A percentile compares a stretch with the other conserved stretches of the same genome.
These are phyloP conservation scores for Fomes fomentarius DNA, from an alignment of 1,284 basidiomycete species.

Conservation along the genomic window DNA sequence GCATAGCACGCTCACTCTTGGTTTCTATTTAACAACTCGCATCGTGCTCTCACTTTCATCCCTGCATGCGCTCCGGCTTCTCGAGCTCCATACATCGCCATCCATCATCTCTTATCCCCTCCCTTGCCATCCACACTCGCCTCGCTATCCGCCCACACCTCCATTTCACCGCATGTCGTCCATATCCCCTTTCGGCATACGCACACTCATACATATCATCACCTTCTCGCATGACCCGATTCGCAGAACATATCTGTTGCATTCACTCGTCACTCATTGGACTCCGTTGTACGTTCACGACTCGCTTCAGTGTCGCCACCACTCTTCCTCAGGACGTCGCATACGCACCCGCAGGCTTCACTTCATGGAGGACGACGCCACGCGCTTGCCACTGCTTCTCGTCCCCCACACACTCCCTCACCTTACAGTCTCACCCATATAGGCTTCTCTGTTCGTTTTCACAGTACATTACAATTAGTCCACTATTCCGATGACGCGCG, in stretches of 20 bases:
- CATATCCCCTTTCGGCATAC: slow-evolving; percentile 2
- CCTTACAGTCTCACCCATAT: slow-evolving; percentile 4
- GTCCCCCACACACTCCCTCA: slow-evolving; percentile 23
- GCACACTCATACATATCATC: slow-evolving; percentile 6
- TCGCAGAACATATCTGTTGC: slow-evolving; percentile 23
- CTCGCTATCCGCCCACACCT: slow-evolving; percentile 1
- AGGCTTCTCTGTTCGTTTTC: slow-evolving; percentile 17
- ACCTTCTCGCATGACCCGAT: slow-evolving; percentile 12
- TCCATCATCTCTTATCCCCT: slow-evolving; percentile 11
- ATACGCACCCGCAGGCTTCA: slow-evolving; percentile 14
- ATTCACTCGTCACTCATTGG: slow-evolving; percentile 25
- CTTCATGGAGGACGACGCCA: slow-evolving; percentile 10
- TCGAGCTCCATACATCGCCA: neutral
- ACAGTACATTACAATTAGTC: slow-evolving; percentile 26
- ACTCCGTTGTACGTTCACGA: slow-evolving; percentile 21
- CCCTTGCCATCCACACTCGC: slow-evolving; percentile 5
- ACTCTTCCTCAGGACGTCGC: slow-evolving; percentile 10
- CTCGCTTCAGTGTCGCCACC: slow-evolving; percentile 9
- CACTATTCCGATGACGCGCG: slow-evolving; percentile 23
- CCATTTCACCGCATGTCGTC: neutral
- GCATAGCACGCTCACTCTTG: slow-evolving; percentile 29
- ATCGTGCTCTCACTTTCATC: slow-evolving; percentile 22
- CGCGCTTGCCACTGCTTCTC: slow-evolving; percentile 10
- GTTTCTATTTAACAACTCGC: slow-evolving; percentile 28
- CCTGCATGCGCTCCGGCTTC: slow-evolving; percentile 19